Conservation (phyloP, 2,329 filamentous ascomycete genomes). For the Leptographium galeiforme region DNA sequence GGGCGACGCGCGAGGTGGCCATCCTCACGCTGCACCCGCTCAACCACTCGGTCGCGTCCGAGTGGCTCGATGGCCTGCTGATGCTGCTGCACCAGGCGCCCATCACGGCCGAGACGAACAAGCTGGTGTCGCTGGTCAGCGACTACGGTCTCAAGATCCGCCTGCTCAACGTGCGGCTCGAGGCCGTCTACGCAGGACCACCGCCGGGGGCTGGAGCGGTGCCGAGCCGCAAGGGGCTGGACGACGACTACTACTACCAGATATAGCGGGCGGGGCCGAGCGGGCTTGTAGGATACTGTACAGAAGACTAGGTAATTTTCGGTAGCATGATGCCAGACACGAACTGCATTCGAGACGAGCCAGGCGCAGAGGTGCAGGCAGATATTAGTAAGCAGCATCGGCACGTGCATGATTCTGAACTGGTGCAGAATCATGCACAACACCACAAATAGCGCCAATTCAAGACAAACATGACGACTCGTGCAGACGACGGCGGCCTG, state of each 20-base stretch:
- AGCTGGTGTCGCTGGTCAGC: slow-evolving; percentile 70
- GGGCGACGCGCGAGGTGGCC: slow-evolving; percentile 42
- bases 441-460: too few species aligned
- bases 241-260: slow-evolving; percentile 91
- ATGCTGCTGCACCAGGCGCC: slow-evolving; percentile 93
- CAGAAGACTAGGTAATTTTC: too few species aligned
- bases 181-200: slow-evolving; percentile 57
- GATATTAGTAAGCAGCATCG: too few species aligned
- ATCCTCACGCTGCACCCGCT: slow-evolving; percentile 74
- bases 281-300: background rate
- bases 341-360: too few species aligned
- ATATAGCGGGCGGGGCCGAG: slow-evolving; percentile 28
- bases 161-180: slow-evolving; percentile 78
- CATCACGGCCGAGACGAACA: slow-evolving; percentile 93
- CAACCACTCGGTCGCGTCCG: slow-evolving; percentile 72
- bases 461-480: too few species aligned
- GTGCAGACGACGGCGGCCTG: too few species aligned
- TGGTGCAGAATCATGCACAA: too few species aligned
- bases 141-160: slow-evolving; percentile 90
- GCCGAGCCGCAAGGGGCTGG: slow-evolving; percentile 70
- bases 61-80: slow-evolving; percentile 90
- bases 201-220: slow-evolving; percentile 59
- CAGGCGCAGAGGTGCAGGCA: too few species aligned
- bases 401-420: too few species aligned
- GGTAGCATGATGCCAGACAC: too few species aligned